Percentiles rank a stretch among this genome's conserved stretches.
These are phyloP conservation scores for Misopates orontium DNA, from an alignment of 257 asterid genomes.

Conservation along the genomic window DNA sequence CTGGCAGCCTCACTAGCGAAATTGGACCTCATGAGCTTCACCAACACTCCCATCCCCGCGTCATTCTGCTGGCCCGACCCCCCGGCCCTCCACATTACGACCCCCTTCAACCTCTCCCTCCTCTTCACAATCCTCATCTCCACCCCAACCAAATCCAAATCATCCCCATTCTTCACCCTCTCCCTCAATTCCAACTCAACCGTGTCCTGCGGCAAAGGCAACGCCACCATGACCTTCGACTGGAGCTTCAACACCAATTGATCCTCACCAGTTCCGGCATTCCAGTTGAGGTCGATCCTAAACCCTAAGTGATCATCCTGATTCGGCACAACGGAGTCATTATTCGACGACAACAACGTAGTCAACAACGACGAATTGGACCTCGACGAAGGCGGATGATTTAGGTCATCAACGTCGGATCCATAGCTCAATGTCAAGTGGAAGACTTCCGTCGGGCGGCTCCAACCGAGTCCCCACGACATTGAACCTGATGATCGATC, in stretches of 20 bases:
- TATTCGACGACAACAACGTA: constrained; percentile 37
- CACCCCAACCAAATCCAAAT: constrained; percentile 43
- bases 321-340: constrained; percentile 24
- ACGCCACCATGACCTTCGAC: constrained; percentile 95
- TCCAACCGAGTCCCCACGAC: constrained; percentile 99
- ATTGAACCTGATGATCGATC: constrained; percentile 28
- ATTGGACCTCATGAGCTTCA: constrained; percentile 79
- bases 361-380: constrained; percentile 56
- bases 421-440: constrained; percentile 87
- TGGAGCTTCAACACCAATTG: constrained; percentile 84
- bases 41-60: constrained; percentile 81
- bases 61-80: constrained; percentile 92
- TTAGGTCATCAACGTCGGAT: constrained; percentile 60
- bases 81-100: constrained; percentile 70
- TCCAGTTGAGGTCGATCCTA: constrained; percentile 91
- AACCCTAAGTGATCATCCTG: constrained; percentile 50
- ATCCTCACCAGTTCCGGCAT: constrained; percentile 89
- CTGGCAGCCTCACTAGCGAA: constrained; percentile 53
- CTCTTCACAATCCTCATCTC: constrained; percentile 79
- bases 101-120: constrained; percentile 79
- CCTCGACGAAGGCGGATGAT: constrained; percentile 64
- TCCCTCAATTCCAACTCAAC: constrained; percentile 71
- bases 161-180: constrained; percentile 24
- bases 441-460: constrained; percentile 85
- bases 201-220: constrained; percentile 83